Evolutionary conservation across 106 monocot species (phyloP).

Genomic region (Triglochin maritima): DNA sequence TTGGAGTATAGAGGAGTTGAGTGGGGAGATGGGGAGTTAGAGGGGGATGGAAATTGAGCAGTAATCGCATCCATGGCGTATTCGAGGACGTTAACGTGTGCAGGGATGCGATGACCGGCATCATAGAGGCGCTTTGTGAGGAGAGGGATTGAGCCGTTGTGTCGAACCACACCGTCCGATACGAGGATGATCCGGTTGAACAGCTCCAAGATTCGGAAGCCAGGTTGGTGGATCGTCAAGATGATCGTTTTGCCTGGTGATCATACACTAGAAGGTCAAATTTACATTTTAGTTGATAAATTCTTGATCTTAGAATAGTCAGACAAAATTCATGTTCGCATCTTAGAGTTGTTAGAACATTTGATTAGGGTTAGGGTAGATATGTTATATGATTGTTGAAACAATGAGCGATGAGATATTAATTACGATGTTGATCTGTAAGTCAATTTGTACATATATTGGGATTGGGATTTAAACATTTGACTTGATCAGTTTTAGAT

Average conservation of each 20-base stretch:
- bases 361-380: too few species aligned
- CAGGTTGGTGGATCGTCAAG: slow-evolving; percentile 82
- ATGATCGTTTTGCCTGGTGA: slow-evolving; percentile 52
- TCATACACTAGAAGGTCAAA: background rate
- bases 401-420: too few species aligned
- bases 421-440: too few species aligned
- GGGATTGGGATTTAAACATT: too few species aligned
- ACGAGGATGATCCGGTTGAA: slow-evolving; percentile 53
- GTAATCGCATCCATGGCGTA: slow-evolving; percentile 62
- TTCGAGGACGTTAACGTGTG: slow-evolving; percentile 75
- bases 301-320: too few species aligned
- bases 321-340: too few species aligned
- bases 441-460: too few species aligned
- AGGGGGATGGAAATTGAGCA: background rate
- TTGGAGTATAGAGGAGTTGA: too few species aligned
- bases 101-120: slow-evolving; percentile 51
- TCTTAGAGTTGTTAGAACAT: too few species aligned
- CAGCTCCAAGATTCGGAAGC: slow-evolving; percentile 74
- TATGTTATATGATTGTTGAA: too few species aligned
- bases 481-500: too few species aligned
- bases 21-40: background rate
- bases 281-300: background rate
- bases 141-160: slow-evolving; percentile 40
- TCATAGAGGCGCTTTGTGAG: slow-evolving; percentile 38
- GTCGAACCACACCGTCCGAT: slow-evolving; percentile 42